Conservation (phyloP, 148 eudicot species). For the Nepenthes mirabilis region DNA sequence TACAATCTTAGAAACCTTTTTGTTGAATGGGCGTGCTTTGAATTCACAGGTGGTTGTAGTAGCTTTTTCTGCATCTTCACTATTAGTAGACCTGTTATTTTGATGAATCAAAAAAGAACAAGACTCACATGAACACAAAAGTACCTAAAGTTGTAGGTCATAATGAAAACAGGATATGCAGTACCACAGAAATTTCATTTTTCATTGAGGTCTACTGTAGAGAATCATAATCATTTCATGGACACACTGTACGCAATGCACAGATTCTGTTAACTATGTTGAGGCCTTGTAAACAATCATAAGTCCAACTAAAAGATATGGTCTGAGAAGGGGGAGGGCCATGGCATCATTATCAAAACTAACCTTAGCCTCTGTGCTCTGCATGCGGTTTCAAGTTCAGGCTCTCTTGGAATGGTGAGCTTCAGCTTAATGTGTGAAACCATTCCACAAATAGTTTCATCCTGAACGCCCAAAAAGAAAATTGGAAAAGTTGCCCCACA, state of each 20-base stretch:
- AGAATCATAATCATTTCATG: neutral
- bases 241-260: neutral
- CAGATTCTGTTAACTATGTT: too few relatives aligned
- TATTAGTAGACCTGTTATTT: slow-evolving; percentile 38
- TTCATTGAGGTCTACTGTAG: too few relatives aligned
- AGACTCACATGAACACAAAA: neutral
- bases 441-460: slow-evolving; percentile 20
- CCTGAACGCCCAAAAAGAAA: slow-evolving; percentile 27
- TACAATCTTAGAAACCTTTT: slow-evolving; percentile 33
- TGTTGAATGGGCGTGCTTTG: slow-evolving; percentile 76
- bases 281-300: too few relatives aligned
- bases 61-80: slow-evolving; percentile 24
- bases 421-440: slow-evolving; percentile 26
- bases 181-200: too few relatives aligned
- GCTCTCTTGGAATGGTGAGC: slow-evolving; percentile 79
- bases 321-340: neutral
- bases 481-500: neutral
- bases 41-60: slow-evolving; percentile 33
- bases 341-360: slow-evolving; percentile 8
- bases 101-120: slow-evolving; percentile 1
- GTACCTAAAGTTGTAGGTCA: slow-evolving; percentile 4
- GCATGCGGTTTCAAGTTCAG: slow-evolving; percentile 65
- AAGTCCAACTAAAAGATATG: too few relatives aligned
- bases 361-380: slow-evolving; percentile 74
- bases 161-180: slow-evolving; percentile 4